Evolutionary conservation across 805 yeast genomes (phyloP).

Genomic region (Nakazawaea populi): DNA sequence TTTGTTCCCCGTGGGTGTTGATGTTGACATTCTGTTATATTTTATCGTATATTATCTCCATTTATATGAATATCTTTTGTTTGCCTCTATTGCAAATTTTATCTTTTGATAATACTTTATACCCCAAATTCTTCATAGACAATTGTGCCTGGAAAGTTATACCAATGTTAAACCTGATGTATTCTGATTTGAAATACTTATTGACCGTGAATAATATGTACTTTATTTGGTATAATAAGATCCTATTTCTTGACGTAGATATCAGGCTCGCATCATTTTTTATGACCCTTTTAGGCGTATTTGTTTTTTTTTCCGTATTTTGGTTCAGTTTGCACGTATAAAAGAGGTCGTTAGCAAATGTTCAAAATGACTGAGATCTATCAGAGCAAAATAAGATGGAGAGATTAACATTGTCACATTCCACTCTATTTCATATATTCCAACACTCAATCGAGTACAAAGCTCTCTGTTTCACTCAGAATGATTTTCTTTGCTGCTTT

Average conservation of each 20-base stretch:
- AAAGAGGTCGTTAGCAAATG: not conserved
- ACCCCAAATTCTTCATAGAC: too few species aligned
- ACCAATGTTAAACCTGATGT: too few species aligned
- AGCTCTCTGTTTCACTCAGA: not conserved
- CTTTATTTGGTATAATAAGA: not conserved
- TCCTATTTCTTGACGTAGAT: not conserved
- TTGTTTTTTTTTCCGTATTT: not conserved
- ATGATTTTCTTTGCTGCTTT: not conserved
- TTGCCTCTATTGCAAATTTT: not conserved
- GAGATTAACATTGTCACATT: not conserved
- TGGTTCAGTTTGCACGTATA: not conserved
- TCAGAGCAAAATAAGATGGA: not conserved
- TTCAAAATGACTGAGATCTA: not conserved
- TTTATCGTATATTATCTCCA: not conserved
- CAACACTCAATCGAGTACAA: too few species aligned
- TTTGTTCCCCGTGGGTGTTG: not conserved
- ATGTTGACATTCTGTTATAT: not conserved
- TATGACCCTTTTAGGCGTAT: not conserved
- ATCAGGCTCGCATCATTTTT: not conserved
- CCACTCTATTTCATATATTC: too few species aligned
- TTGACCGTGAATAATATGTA: too few species aligned
- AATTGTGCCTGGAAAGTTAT: too few species aligned
- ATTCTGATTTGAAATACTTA: too few species aligned
- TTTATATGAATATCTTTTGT: not conserved
- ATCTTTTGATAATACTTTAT: too few species aligned